Base-by-base conservation (phyloP, 768 basidiomycete genomes). In the Myochromella boudieri region DNA sequence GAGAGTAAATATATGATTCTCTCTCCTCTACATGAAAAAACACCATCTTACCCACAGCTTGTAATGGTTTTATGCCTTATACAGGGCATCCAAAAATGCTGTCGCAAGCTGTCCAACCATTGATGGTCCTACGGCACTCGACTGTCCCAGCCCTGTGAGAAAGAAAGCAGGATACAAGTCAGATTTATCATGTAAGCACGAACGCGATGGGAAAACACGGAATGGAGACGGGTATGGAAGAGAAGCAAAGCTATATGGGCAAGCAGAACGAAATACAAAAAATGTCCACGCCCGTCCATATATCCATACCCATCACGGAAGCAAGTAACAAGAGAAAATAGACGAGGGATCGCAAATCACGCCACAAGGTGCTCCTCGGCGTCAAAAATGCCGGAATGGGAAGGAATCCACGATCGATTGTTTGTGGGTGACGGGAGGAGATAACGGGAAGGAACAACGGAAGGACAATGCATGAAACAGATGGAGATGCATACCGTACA, bases 21-120 rank as follows among this genome's bases (percentile, higher is more conserved):
- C n/a, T n/a, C n/a, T n/a, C n/a, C n/a, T n/a, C n/a, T n/a, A n/a
- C n/a, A n/a, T n/a, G n/a, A n/a, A n/a, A n/a, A n/a, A n/a, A n/a
- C n/a, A n/a, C n/a, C n/a, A n/a, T n/a, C n/a, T n/a, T n/a, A n/a
- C n/a, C n/a, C n/a, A n/a, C n/a, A n/a, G n/a, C n/a, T n/a, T n/a
- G n/a, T n/a, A n/a, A n/a, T 31, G 8, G n/a, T 31, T 31, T 66
- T 65, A 90, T 15, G 86, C 87, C 66, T 87, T 85, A 71, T 92
- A 94, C 56, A 93, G 52, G 42, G 87, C 74, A 64, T 94, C 90
- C 62, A 95, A 66, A 68, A 88, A 94, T 15, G 81, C 76, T n/a
- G 82, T 79, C 15, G 90, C 89, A 27, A 94, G 62, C 55, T 87
- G 76, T 5, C 81, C 79, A 17, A 94, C 85, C 69, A 95, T 81